Percentiles rank a stretch among this genome's conserved stretches.
phyloP scores from a whole-genome alignment of 345 rosid species.

The Brassica nigra region DNA sequence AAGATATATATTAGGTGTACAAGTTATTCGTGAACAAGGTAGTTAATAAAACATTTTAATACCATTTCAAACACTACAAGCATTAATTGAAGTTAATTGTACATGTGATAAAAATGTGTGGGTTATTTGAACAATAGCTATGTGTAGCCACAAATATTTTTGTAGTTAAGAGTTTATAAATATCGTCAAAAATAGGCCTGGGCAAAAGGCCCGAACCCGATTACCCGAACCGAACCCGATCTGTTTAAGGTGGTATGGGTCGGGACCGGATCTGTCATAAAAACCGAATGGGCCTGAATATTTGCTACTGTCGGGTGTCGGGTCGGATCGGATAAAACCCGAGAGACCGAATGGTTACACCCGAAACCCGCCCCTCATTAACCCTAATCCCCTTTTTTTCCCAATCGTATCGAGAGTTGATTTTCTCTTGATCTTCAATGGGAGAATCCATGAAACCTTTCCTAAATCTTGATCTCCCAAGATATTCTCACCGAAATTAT shows the following conservation, averaged over 20 bases:
- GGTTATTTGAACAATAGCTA: not conserved
- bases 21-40: not conserved
- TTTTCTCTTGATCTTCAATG: not conserved
- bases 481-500: not conserved
- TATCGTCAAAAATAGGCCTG: not conserved
- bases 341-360: not conserved
- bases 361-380: not conserved
- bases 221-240: not conserved
- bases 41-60: not conserved
- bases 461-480: not conserved
- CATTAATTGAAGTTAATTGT: not conserved
- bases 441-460: not conserved
- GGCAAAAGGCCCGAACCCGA: not conserved
- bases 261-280: not conserved
- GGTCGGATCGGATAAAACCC: not conserved
- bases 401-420: not conserved
- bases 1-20: too few species aligned
- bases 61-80: not conserved
- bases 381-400: not conserved
- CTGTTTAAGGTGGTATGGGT: not conserved
- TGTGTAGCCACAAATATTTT: not conserved
- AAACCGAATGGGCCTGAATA: not conserved
- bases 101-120: not conserved
- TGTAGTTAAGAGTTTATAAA: not conserved
- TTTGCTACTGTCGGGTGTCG: not conserved